Evolutionary conservation across 2,329 filamentous ascomycete genomes (phyloP).

Genomic region (Ceratocystis destructans): DNA sequence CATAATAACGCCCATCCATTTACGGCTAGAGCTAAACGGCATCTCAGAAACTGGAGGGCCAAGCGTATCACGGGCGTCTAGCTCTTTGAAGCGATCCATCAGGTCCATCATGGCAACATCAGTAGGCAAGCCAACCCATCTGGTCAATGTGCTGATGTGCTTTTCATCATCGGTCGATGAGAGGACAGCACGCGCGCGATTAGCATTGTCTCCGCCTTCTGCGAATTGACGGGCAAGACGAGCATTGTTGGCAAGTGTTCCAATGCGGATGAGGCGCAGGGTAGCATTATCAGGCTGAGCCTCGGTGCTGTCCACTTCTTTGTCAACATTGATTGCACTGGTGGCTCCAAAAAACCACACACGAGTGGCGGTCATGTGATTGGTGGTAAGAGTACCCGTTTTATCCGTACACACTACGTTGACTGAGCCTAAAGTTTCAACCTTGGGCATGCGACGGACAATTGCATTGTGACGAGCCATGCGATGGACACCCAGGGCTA

Average conservation of each 20-base stretch:
- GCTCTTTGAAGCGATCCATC: conserved; percentile 77
- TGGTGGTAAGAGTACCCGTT: conserved; percentile 89
- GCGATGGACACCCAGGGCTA: conserved; percentile 84
- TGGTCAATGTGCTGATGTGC: conserved; percentile 43
- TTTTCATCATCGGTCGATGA: conserved; percentile 61
- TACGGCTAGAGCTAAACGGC: conserved; percentile 91
- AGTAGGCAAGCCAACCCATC: conserved; percentile 94
- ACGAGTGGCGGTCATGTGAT: conserved; percentile 95
- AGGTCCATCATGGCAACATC: conserved; percentile 95
- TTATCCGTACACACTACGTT: conserved; percentile 99
- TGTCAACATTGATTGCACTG: conserved; percentile 38
- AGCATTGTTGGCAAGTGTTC: conserved; percentile 93
- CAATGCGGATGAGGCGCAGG: conserved; percentile 71
- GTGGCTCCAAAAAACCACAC: conserved; percentile 82
- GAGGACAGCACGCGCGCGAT: conserved; percentile 51
- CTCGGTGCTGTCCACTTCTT: conserved; percentile 41
- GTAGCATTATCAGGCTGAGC: conserved; percentile 56
- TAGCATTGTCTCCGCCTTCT: conserved; percentile 45
- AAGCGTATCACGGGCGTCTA: conserved; percentile 76
- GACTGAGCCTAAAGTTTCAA: conserved; percentile 94
- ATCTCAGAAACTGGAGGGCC: conserved; percentile 74
- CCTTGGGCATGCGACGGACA: conserved; percentile 86
- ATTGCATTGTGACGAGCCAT: conserved; percentile 96
- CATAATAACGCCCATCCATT: conserved; percentile 98
- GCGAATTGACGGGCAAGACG: conserved; percentile 60